A percentile compares a stretch with the other conserved stretches of the same genome.
These are phyloP conservation scores for Huntiella savannae DNA, from an alignment of 2,329 filamentous ascomycete genomes.

Conservation along the genomic window DNA sequence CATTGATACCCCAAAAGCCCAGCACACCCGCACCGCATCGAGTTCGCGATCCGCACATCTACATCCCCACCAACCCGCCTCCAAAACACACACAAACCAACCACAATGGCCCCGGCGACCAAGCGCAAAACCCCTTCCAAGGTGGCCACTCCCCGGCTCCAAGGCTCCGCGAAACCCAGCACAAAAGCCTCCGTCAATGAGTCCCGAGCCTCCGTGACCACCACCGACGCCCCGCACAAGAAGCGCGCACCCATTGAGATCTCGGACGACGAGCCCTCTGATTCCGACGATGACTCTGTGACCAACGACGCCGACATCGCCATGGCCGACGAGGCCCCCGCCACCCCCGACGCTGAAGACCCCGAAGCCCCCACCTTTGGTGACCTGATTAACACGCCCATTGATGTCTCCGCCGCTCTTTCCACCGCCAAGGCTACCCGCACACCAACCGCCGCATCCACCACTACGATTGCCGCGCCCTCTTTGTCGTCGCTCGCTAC, in stretches of 20 bases:
- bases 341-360: slow-evolving; percentile 14
- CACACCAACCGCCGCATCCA: slow-evolving; percentile 18
- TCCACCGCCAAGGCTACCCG: slow-evolving; percentile 15
- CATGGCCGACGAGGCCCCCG: slow-evolving; percentile 13
- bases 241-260: slow-evolving; percentile 32
- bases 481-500: slow-evolving; percentile 70
- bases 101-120: slow-evolving; percentile 17
- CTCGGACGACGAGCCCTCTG: slow-evolving; percentile 34
- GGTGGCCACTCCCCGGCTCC: slow-evolving; percentile 36
- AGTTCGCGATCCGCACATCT: neutral
- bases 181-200: slow-evolving; percentile 37
- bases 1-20: neutral
- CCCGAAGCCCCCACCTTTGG: slow-evolving; percentile 55
- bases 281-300: slow-evolving; percentile 23
- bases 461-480: slow-evolving; percentile 37
- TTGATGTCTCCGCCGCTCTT: slow-evolving; percentile 52
- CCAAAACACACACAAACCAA: neutral
- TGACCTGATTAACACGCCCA: slow-evolving; percentile 56
- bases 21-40: neutral
- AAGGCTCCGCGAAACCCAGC: slow-evolving; percentile 31
- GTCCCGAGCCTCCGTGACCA: slow-evolving; percentile 34
- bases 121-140: slow-evolving; percentile 41
- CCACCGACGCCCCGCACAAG: slow-evolving; percentile 19
- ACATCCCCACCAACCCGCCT: neutral
- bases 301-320: slow-evolving; percentile 20